Base-by-base conservation (phyloP, 2,329 filamentous ascomycete species). In the Neocatenulostroma microsporum region DNA sequence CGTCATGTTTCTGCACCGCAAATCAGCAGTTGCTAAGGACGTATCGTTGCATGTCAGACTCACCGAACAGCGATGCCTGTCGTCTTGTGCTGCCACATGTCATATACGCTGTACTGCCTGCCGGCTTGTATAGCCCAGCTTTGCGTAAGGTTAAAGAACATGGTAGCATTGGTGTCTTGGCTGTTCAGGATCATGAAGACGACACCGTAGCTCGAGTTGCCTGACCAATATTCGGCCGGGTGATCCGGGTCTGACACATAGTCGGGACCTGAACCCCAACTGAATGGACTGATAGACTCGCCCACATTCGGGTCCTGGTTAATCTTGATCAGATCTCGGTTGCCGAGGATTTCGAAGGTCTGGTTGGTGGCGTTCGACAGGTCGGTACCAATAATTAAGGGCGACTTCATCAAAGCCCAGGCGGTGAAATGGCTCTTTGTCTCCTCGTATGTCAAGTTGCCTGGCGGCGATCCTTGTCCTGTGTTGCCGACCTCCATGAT, bases 111-210 rank as follows among this genome's bases (percentile, higher is more conserved):
- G 34, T 53, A 53, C 37, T 48, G 41, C 9, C 47, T 21, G 2
- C 49, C 49, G 8, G 49, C 44, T 1, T 44, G 40, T n/a, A 51
- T 43, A 3, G 49, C 49, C 49, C 46, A 52, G 36, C 41, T 50
- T 30, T 53, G 49, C 3, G 49, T 51, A 7, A 53, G 39, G 18
- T 50, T 47, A 26, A 53, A 53, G 5, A 27, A 41, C 39, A 53
- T 49, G 19, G 40, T 26, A 21, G 37, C 36, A 4, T 35, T 20
- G 5, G 25, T 30, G 39, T 51, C 39, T 14, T 40, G 37, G 3
- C 42, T 51, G 31, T 54, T 54, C n/a, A 54, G 21, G 9, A 51
- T 40, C 50, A 54, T 53, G 33, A 54, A 51, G 6, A 51, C 41
- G 11, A 48, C 39, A 4, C 50, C 50, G 28, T 53, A 49, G 23